These are phyloP conservation scores for Bolboschoenoplectus hybrid DNA, from an alignment of 202 grass and related monocot genomes.

Conservation along the genomic window DNA sequence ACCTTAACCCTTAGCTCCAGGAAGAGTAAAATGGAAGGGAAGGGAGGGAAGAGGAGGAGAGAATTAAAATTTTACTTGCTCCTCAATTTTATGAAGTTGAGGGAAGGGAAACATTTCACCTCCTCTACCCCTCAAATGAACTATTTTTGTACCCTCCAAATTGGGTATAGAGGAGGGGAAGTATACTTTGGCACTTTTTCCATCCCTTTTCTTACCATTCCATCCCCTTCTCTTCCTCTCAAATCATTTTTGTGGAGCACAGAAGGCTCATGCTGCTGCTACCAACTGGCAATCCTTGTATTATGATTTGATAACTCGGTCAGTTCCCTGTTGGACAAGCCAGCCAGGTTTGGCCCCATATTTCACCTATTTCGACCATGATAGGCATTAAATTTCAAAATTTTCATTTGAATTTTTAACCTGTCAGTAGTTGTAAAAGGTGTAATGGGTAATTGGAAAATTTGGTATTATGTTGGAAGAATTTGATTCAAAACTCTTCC, in stretches of 20 bases:
- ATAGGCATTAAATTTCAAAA: background rate
- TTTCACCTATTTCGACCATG: slow-evolving; percentile 1
- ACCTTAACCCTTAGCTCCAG: background rate
- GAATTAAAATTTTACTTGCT: no score
- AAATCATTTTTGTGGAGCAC: no score
- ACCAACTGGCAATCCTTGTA: background rate
- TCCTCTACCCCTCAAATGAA: no score
- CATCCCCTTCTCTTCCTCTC: no score
- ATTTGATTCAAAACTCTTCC: background rate
- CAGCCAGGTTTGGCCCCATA: background rate
- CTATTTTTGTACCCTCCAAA: no score
- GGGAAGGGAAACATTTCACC: no score
- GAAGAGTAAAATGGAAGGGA: no score
- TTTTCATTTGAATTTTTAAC: background rate
- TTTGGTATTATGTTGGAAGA: slow-evolving; percentile 10
- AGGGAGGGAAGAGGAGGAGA: no score
- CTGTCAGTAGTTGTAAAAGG: background rate
- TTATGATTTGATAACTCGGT: background rate
- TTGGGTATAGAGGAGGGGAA: no score
- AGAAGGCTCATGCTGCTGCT: background rate
- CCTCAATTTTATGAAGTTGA: no score
- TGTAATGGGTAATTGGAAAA: background rate
- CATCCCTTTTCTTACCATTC: no score
- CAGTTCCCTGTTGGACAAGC: background rate
- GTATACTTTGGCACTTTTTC: no score